These are phyloP conservation scores for Pleurotus pulmonarius DNA, from an alignment of 768 basidiomycete species.

Conservation along the genomic window DNA sequence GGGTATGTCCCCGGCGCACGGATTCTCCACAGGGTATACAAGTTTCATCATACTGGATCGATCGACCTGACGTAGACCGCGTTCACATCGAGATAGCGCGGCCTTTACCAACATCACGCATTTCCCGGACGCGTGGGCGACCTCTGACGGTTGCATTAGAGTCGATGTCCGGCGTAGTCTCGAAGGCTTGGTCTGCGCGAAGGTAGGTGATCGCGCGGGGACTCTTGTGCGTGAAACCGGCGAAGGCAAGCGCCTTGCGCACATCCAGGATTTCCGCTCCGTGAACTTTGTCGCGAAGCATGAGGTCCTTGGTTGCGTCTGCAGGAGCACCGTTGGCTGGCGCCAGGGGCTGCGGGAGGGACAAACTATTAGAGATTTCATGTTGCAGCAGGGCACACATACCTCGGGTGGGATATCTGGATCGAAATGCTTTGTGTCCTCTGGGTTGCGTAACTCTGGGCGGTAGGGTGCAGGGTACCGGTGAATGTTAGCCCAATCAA, in stretches of 20 bases:
- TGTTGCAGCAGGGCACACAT: slow-evolving; percentile 24
- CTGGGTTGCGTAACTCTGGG: slow-evolving; percentile 76
- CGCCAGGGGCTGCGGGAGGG: slow-evolving; percentile 65
- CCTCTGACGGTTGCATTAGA: slow-evolving; percentile 54
- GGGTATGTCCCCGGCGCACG: not conserved
- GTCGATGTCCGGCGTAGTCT: slow-evolving; percentile 48
- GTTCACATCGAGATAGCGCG: slow-evolving; percentile 82
- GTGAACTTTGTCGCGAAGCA: slow-evolving; percentile 81
- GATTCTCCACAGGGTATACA: slow-evolving; percentile 4
- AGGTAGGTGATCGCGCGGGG: slow-evolving; percentile 76
- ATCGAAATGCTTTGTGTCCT: slow-evolving; percentile 94
- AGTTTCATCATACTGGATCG: slow-evolving; percentile 12
- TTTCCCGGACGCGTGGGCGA: slow-evolving; percentile 59
- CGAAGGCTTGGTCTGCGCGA: slow-evolving; percentile 71
- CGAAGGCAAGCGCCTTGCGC: slow-evolving; percentile 88
- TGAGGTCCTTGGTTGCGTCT: slow-evolving; percentile 85
- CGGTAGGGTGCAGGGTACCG: slow-evolving; percentile 82
- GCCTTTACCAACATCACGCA: slow-evolving; percentile 62
- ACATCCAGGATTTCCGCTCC: slow-evolving; percentile 86
- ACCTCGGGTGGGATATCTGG: slow-evolving; percentile 92
- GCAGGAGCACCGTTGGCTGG: slow-evolving; percentile 82
- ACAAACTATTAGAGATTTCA: slow-evolving; percentile 21
- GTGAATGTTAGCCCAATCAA: slow-evolving; percentile 89
- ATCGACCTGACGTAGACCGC: slow-evolving; percentile 14
- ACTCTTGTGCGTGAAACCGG: slow-evolving; percentile 88